Base-by-base conservation (phyloP, 345 rosid genomes). In the Gossypium bickii region DNA sequence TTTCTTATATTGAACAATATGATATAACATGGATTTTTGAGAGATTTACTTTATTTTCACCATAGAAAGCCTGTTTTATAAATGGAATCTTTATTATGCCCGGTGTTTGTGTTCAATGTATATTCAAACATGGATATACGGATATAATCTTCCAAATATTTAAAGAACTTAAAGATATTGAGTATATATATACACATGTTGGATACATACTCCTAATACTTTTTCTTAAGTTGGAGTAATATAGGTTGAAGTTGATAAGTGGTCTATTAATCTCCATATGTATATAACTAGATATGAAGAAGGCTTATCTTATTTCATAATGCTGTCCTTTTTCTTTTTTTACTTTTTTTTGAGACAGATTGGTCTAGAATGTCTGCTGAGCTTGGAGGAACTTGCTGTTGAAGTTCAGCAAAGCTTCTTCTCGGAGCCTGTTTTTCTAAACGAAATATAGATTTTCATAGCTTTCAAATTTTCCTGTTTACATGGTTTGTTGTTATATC, bases 371-470 rank as follows among this genome's bases (percentile, higher is more conserved):
- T 91, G 92, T 69, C 87, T 82, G 80, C 81, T 94, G 77, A 92
- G 97, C 76, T 82, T 94, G 86, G 98, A 94, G 85, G 98, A 94
- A 78, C 77, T 94, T 48, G 91, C 90, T 34, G 83, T 90, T 27
- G 93, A 89, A 84, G 88, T 94, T 81, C 98, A 94, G 70, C 87
- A 84, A 77, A 92, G 87, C 84, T 89, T 90, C 77, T 62, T 74
- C 70, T n/a, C 61, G 13, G 77, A 74, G 49, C 59, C 68, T 7
- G 45, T 52, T 18, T 53, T 51, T 53, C 55, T 65, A 12, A 64
- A 41, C 9, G 55, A 71, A 13, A 55, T 71, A 47, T 67, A 67
- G 56, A 20, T 7, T 67, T 24, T 47, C 20, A 47, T 47, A 7
- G 18, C 24, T 15, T 13, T 20, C 3, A 12, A 22, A 18, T 12